Evolutionary conservation across 2,329 filamentous ascomycete species (phyloP), one percentile per base, ranked within the genome.

Genomic region (Epichloe gansuensis): DNA sequence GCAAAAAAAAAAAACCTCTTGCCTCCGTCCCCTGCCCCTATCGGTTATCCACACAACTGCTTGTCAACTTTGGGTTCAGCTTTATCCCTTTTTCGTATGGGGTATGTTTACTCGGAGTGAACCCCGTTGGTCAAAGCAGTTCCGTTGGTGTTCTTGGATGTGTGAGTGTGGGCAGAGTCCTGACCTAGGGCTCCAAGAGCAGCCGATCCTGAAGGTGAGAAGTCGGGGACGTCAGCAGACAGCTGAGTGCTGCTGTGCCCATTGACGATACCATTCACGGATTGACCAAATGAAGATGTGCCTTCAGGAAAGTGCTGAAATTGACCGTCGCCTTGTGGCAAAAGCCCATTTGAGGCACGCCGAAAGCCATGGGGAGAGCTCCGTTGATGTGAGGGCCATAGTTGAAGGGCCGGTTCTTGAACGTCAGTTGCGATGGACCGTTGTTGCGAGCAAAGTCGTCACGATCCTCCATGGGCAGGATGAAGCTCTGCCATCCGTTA

Each of bases 401-500:
- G 51, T 54, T 57, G 46, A 63, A 67, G 5, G 60, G 51, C 34
- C 65, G 61, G 58, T 65, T 70, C 58, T 69, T 69, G 58, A 63
- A 68, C 5, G 64, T 65, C 34, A 68, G 43, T 42, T 67, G 72
- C 44, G 67, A 65, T 34, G 78, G 78, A 3, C 90, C 90, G 17
- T 85, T 78, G 61, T 86, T 86, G 64, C 85, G 87, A 41, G 87
- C 88, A 21, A 80, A 76, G 43, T 82, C 75, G 59, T 90, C 82
- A 56, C 91, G 84, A 56, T 88, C 80, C 12, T 83, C 77, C 63
- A 83, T 75, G 2, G 80, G 78, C 54, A 94, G 70, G 21, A 96
- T 79, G 75, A 88, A 97, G 58, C 83, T 81, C 59, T 85, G 76
- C 88, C 90, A 96, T 28, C 81, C 82, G 21, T 88, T 78, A 28